These are phyloP conservation scores for Lactarius quietus DNA, from an alignment of 768 basidiomycete species.

Conservation along the genomic window DNA sequence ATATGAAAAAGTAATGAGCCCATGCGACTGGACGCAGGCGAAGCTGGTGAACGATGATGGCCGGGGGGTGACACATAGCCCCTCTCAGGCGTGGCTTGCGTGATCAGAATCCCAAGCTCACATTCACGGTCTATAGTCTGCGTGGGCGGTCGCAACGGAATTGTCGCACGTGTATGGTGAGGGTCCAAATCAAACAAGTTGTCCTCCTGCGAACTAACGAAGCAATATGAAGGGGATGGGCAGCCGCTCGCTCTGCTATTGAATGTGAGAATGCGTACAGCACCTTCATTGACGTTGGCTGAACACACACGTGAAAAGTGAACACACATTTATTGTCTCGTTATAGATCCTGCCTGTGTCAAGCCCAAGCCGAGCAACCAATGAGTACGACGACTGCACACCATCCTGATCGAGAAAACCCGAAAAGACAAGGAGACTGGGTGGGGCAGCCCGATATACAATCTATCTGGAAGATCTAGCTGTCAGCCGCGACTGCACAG, in stretches of 20 bases:
- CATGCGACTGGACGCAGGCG: constrained; percentile 30
- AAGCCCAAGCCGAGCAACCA: constrained; percentile 80
- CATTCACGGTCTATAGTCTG: constrained; percentile 17
- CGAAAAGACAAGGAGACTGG: constrained; percentile 31
- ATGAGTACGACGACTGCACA: constrained; percentile 83
- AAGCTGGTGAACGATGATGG: constrained; percentile 25
- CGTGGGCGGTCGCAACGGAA: constrained; percentile 61
- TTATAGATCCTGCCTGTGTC: constrained; percentile 92
- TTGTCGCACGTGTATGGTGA: constrained; percentile 73
- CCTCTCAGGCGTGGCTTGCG: constrained; percentile 22
- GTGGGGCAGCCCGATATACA: constrained; percentile 71
- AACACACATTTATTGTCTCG: constrained; percentile 69
- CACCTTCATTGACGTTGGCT: constrained; percentile 41
- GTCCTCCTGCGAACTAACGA: constrained; percentile 89
- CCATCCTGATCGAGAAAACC: constrained; percentile 59
- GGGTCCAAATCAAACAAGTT: constrained; percentile 82
- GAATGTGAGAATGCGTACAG: constrained; percentile 93
- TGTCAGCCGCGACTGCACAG: constrained; percentile 82
- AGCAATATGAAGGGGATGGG: constrained; percentile 97
- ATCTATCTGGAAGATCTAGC: constrained; percentile 78
- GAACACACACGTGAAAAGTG: neutral
- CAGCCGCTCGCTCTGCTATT: constrained; percentile 96
- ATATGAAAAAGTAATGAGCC: constrained; percentile 36
- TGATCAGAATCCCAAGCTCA: constrained; percentile 10
- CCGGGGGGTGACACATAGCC: constrained; percentile 22